Conservation (phyloP, 2,329 filamentous ascomycete genomes). For the Didymella exigua region DNA sequence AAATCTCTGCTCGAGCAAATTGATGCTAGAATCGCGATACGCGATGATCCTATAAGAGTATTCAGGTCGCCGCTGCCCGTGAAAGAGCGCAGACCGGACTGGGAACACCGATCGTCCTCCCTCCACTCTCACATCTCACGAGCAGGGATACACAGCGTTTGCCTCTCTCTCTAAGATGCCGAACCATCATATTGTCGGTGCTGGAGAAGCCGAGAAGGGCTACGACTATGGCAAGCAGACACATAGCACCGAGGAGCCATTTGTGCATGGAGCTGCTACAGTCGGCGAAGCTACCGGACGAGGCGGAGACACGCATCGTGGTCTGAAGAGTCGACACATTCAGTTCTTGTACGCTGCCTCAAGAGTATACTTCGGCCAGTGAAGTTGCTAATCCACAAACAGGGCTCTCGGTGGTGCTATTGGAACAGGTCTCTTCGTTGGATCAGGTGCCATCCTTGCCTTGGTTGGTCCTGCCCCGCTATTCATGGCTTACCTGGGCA, state of each 20-base stretch:
- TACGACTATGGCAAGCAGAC: slow-evolving; percentile 23
- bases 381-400: slow-evolving; percentile 29
- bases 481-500: slow-evolving; percentile 47
- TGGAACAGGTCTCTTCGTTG: slow-evolving; percentile 47
- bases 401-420: slow-evolving; percentile 67
- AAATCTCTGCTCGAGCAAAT: slow-evolving; percentile 13
- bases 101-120: background rate
- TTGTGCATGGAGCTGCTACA: slow-evolving; percentile 35
- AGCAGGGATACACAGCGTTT: background rate
- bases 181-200: slow-evolving; percentile 29
- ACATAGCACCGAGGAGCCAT: slow-evolving; percentile 28
- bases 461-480: slow-evolving; percentile 43
- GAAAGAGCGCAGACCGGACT: slow-evolving; percentile 3
- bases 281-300: slow-evolving; percentile 36
- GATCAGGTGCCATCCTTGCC: slow-evolving; percentile 41
- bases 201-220: slow-evolving; percentile 35
- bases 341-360: slow-evolving; percentile 39
- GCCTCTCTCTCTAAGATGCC: slow-evolving; percentile 21
- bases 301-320: slow-evolving; percentile 44
- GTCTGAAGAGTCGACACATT: slow-evolving; percentile 47
- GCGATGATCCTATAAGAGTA: slow-evolving; percentile 9
- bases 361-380: background rate
- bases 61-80: slow-evolving; percentile 2
- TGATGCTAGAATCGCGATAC: background rate
- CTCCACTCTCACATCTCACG: background rate